Conservation (phyloP, 805 yeast genomes). For the Lipomyces spencermartinsiae region DNA sequence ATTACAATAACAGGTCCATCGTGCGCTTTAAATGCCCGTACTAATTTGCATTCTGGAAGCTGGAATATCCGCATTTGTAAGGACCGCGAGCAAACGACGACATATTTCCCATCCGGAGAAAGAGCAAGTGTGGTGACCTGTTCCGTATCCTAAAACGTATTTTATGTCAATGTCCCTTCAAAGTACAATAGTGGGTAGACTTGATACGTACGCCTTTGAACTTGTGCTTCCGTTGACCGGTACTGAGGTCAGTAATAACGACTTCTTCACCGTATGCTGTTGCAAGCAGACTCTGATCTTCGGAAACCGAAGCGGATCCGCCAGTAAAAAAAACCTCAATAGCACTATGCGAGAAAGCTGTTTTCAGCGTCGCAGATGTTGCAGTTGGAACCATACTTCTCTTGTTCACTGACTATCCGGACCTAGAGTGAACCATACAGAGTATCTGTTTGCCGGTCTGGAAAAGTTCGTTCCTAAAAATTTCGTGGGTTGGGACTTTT, state of each 20-base stretch:
- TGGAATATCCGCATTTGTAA: conserved; percentile 76
- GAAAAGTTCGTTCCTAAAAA: conserved; percentile 3
- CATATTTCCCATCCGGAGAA: conserved; percentile 72
- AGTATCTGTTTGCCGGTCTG: not conserved
- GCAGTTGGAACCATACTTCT: conserved; percentile 1
- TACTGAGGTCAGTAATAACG: conserved; percentile 65
- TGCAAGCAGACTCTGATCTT: conserved; percentile 68
- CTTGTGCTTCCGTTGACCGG: conserved; percentile 62
- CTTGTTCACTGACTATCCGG: not conserved
- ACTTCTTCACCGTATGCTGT: conserved; percentile 82
- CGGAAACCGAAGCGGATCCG: conserved; percentile 74
- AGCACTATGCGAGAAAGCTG: conserved; percentile 54
- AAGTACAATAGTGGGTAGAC: not conserved
- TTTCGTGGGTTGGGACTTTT: not conserved
- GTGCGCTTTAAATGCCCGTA: conserved; percentile 49
- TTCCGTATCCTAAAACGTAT: conserved; percentile 62
- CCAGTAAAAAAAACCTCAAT: conserved; percentile 89
- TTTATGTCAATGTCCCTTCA: not conserved
- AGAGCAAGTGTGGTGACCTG: conserved; percentile 74
- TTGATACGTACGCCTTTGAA: conserved; percentile 66
- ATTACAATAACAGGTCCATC: conserved; percentile 83
- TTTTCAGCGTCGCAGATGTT: conserved; percentile 43
- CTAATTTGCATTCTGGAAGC: conserved; percentile 45
- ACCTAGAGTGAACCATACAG: not conserved
- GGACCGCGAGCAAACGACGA: conserved; percentile 82